Conservation (phyloP, 768 basidiomycete genomes). For the Podaxis pistillaris region DNA sequence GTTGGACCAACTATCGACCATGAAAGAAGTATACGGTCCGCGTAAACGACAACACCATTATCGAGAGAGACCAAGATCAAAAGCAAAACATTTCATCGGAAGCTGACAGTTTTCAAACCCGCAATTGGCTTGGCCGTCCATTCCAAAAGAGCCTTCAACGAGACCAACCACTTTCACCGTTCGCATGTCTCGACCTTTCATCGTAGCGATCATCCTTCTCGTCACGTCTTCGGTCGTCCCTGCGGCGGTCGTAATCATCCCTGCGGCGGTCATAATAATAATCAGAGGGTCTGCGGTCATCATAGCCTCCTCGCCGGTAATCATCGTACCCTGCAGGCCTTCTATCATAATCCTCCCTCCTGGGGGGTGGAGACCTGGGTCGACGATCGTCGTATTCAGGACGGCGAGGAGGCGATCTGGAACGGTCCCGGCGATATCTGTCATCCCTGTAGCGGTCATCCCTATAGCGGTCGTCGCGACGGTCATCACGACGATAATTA, state of each 20-base stretch:
- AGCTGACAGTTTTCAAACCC: constrained; percentile 26
- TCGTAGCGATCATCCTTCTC: constrained; percentile 83
- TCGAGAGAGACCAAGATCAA: constrained; percentile 50
- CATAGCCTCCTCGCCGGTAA: constrained; percentile 80
- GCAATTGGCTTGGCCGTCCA: constrained; percentile 23
- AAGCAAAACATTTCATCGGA: constrained; percentile 33
- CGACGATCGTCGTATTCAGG: constrained; percentile 75
- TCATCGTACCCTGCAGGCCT: constrained; percentile 93
- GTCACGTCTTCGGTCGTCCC: constrained; percentile 79
- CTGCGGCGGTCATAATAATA: constrained; percentile 86
- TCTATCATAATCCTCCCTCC: constrained; percentile 81
- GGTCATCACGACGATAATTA: constrained; percentile 77
- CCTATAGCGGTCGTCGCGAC: constrained; percentile 59
- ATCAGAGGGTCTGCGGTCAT: constrained; percentile 82
- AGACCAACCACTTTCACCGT: constrained; percentile 77
- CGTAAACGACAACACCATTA: constrained; percentile 53
- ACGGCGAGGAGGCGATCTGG: constrained; percentile 76
- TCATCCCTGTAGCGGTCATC: constrained; percentile 60
- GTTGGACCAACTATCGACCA: constrained; percentile 42
- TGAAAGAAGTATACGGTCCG: constrained; percentile 53
- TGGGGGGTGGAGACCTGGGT: constrained; percentile 77
- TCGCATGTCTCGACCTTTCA: constrained; percentile 72
- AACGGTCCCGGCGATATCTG: constrained; percentile 75
- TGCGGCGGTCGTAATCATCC: constrained; percentile 68
- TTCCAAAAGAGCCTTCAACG: constrained; percentile 53